These are phyloP conservation scores for Citropsis articulata DNA, from an alignment of 345 rosid species.

Conservation along the genomic window DNA sequence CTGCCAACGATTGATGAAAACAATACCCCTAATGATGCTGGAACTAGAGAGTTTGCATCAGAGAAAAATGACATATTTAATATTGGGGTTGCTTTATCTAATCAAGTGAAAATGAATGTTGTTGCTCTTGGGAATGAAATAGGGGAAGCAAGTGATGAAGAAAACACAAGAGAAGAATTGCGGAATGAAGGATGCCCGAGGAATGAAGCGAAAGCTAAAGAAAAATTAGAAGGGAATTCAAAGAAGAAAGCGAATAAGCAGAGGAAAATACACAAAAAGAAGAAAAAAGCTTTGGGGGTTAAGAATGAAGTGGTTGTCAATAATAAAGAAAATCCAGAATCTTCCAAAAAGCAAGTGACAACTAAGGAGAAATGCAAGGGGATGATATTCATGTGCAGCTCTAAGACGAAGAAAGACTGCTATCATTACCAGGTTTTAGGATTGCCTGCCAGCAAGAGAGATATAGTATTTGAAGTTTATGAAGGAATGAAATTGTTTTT, in stretches of 20 bases:
- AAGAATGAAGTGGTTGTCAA: constrained; percentile 1
- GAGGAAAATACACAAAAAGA: constrained; percentile 3
- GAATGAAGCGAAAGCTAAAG: constrained; percentile 5
- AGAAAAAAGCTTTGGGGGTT: constrained; percentile 3
- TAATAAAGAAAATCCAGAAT: constrained; percentile 4
- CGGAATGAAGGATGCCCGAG: background rate
- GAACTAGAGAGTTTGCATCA: background rate
- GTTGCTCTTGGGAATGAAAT: constrained; percentile 2
- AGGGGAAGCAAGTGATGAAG: background rate
- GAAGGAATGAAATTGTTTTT: constrained; percentile 34
- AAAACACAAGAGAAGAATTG: background rate
- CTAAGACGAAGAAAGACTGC: constrained; percentile 33
- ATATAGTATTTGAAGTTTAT: constrained; percentile 17
- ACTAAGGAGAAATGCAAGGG: constrained; percentile 2
- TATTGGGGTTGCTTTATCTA: background rate
- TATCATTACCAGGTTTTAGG: constrained; percentile 30
- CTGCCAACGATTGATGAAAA: background rate
- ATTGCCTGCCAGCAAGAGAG: constrained; percentile 31
- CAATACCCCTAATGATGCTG: background rate
- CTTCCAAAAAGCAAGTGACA: constrained; percentile 8
- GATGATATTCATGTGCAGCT: constrained; percentile 38
- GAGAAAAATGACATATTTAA: background rate
- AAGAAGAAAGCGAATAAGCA: constrained; percentile 12
- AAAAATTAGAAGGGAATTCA: background rate
- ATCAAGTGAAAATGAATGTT: background rate